phyloP scores from a whole-genome alignment of 805 yeast genomes.

The Wickerhamiella allomyrinae region DNA sequence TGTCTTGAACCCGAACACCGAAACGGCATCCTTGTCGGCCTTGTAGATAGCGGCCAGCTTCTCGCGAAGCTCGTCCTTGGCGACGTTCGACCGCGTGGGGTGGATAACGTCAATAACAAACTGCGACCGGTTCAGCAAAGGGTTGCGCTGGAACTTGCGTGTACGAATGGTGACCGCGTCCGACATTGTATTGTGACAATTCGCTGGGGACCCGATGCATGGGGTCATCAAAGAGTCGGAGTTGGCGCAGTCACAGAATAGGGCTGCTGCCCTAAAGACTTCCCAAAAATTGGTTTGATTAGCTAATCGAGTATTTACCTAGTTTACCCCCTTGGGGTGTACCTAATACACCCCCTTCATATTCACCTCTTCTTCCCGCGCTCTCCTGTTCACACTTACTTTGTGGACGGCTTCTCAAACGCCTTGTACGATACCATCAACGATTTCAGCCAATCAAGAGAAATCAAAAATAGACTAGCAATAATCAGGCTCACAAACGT shows the following conservation, averaged over 20 bases:
- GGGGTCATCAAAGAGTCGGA: not conserved
- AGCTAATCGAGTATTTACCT: too few species aligned
- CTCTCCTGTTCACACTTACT: too few species aligned
- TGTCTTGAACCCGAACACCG: constrained; percentile 99
- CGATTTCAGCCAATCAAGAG: constrained; percentile 56
- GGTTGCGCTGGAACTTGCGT: constrained; percentile 98
- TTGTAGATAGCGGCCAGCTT: constrained; percentile 78
- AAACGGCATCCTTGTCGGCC: constrained; percentile 84
- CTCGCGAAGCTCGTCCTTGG: constrained; percentile 98
- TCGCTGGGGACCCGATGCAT: not conserved
- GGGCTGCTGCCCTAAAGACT: not conserved
- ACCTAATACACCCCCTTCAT: not conserved
- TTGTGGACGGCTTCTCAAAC: constrained; percentile 48
- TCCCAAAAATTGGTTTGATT: too few species aligned
- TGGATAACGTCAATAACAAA: constrained; percentile 98
- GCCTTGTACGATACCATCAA: constrained; percentile 70
- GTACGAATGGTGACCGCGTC: constrained; percentile 99
- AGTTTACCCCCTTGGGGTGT: not conserved
- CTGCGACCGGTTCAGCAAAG: constrained; percentile 98
- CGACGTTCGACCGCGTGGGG: constrained; percentile 98
- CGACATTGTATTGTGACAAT: constrained; percentile 34
- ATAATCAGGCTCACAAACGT: constrained; percentile 51
- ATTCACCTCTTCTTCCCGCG: not conserved
- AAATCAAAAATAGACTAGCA: constrained; percentile 40
- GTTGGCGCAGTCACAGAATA: not conserved